phyloP scores from a whole-genome alignment of 345 rosid genomes.

The Camelina laxa region DNA sequence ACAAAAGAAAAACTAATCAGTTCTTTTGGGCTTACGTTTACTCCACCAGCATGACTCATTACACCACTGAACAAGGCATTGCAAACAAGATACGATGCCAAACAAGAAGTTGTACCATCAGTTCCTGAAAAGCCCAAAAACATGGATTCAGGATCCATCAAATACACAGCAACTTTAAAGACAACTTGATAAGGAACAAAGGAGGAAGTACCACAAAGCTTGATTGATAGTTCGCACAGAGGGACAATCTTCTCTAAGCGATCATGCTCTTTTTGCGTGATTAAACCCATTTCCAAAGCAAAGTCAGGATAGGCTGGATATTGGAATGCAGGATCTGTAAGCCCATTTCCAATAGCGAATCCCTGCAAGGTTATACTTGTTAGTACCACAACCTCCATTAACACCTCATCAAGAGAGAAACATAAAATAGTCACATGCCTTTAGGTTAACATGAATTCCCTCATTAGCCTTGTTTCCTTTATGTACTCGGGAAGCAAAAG shows the following conservation, averaged over 20 bases:
- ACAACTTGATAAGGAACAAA: conserved; percentile 13
- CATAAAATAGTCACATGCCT: conserved; percentile 52
- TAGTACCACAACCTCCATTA: conserved; percentile 24
- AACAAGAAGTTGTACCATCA: conserved; percentile 89
- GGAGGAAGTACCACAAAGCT: conserved; percentile 79
- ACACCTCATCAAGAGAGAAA: conserved; percentile 1
- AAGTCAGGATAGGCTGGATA: conserved; percentile 97
- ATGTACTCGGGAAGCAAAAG: conserved; percentile 93
- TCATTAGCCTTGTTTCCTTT: conserved; percentile 90
- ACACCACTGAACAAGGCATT: conserved; percentile 76
- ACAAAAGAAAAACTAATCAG: not conserved
- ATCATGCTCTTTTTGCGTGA: conserved; percentile 57
- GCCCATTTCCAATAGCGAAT: conserved; percentile 98
- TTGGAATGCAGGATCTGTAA: conserved; percentile 91
- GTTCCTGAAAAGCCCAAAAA: conserved; percentile 65
- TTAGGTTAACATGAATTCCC: conserved; percentile 84
- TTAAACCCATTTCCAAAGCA: conserved; percentile 88
- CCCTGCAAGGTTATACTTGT: conserved; percentile 61
- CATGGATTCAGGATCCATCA: conserved; percentile 13
- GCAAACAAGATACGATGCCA: conserved; percentile 96
- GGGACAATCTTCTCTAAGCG: conserved; percentile 83
- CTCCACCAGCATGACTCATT: conserved; percentile 60
- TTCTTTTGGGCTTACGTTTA: conserved; percentile 64
- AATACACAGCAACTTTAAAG: conserved; percentile 6
- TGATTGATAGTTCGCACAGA: conserved; percentile 78